Conservation (phyloP, 352 stramenopile genomes). For the Phytophthora megakarya region DNA sequence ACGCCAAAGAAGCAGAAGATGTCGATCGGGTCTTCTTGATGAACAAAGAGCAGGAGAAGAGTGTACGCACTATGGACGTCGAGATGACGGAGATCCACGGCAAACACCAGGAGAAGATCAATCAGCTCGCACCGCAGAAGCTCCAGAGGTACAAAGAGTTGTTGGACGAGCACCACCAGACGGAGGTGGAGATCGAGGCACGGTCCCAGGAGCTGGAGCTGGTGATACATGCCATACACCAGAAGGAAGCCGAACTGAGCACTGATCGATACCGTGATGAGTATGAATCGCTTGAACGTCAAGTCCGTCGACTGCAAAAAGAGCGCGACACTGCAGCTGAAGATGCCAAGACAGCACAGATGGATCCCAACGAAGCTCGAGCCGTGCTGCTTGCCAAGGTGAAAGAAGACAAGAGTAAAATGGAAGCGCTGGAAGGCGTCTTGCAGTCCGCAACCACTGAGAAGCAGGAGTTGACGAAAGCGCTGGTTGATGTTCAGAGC, state of each 20-base stretch:
- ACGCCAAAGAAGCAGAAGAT: constrained; percentile 86
- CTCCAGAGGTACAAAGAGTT: constrained; percentile 80
- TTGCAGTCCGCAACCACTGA: constrained; percentile 58
- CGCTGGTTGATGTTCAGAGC: constrained; percentile 56
- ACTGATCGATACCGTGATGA: constrained; percentile 75
- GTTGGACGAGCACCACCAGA: constrained; percentile 72
- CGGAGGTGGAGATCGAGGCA: constrained; percentile 78
- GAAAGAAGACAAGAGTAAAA: constrained; percentile 86
- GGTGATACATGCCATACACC: constrained; percentile 73
- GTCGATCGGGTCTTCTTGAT: constrained; percentile 90
- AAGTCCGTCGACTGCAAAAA: constrained; percentile 70
- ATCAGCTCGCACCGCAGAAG: constrained; percentile 87
- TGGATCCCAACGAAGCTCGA: constrained; percentile 89
- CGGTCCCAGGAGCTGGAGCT: constrained; percentile 71
- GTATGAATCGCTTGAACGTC: constrained; percentile 74
- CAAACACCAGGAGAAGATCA: constrained; percentile 89
- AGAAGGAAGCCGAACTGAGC: constrained; percentile 76
- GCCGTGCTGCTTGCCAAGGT: constrained; percentile 85
- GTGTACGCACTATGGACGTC: constrained; percentile 66
- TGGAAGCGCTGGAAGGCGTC: constrained; percentile 72
- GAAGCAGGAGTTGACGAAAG: constrained; percentile 60
- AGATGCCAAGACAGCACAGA: constrained; percentile 84
- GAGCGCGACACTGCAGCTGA: constrained; percentile 80
- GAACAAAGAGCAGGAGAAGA: constrained; percentile 83
- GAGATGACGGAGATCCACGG: constrained; percentile 82